These are phyloP conservation scores for Ogataea kodamae DNA, from an alignment of 805 yeast species.

Conservation along the genomic window DNA sequence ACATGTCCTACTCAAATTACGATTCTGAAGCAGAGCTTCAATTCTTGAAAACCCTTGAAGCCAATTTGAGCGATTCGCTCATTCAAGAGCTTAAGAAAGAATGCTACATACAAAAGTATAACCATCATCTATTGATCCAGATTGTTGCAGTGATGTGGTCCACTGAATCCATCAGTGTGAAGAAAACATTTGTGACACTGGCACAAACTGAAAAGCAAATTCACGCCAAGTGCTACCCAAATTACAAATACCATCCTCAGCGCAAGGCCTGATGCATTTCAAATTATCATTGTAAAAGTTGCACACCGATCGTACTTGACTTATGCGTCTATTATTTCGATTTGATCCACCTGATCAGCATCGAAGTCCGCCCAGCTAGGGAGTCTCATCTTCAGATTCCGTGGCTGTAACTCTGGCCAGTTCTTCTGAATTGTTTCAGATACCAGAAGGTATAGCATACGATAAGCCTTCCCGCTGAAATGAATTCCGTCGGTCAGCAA, in stretches of 20 bases:
- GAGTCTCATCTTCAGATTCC: constrained; percentile 17
- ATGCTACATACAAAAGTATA: constrained; percentile 30
- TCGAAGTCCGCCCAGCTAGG: constrained; percentile 24
- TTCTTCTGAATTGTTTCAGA: constrained; percentile 26
- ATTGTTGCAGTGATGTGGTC: constrained; percentile 45
- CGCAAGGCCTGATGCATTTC: constrained; percentile 19
- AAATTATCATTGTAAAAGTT: no score
- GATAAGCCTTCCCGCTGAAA: constrained; percentile 38
- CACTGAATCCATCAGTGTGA: constrained; percentile 37
- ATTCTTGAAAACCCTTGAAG: constrained; percentile 14
- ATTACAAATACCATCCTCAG: constrained; percentile 43
- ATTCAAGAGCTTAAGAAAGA: constrained; percentile 10
- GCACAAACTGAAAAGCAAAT: constrained; percentile 40
- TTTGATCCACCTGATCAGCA: constrained; percentile 9
- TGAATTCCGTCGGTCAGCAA: constrained; percentile 45
- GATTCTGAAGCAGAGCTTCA: constrained; percentile 16
- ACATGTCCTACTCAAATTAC: constrained; percentile 18
- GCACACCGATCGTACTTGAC: no score
- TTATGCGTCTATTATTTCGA: constrained; percentile 10
- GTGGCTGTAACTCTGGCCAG: constrained; percentile 35
- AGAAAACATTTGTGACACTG: constrained; percentile 36
- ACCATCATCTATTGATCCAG: constrained; percentile 41
- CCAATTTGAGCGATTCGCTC: constrained; percentile 8
- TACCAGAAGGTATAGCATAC: constrained; percentile 35
- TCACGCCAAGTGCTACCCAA: constrained; percentile 40